phyloP scores from a whole-genome alignment of 1,284 basidiomycete species.

The Moniliella sp. region DNA sequence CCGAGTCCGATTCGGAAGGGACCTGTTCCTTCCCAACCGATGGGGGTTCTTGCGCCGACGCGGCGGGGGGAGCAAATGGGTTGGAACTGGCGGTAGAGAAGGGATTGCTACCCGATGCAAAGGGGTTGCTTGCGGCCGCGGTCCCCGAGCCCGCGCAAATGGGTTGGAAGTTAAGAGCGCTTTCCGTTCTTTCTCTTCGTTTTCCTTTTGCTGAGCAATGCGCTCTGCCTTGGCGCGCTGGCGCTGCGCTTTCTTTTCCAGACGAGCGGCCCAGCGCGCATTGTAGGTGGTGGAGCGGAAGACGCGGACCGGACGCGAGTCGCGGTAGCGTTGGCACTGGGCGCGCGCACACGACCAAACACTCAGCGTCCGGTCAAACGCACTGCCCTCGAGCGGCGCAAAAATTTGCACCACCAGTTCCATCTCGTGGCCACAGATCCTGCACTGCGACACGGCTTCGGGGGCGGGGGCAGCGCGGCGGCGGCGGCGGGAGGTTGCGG shows the following conservation, averaged over 20 bases:
- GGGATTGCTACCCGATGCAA: no score
- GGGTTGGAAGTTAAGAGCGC: no score
- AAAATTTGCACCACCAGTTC: constrained; percentile 31
- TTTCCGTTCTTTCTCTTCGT: no score
- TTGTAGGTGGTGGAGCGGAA: constrained; percentile 26
- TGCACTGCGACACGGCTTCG: constrained; percentile 8
- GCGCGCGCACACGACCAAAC: constrained; percentile 28
- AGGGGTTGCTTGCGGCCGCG: no score
- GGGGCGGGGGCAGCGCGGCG: constrained; percentile 6
- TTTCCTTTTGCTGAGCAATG: no score
- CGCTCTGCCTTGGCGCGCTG: constrained; percentile 8
- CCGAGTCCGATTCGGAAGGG: no score
- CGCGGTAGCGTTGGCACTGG: constrained; percentile 17
- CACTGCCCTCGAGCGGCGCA: constrained; percentile 25
- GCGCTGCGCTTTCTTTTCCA: constrained; percentile 16
- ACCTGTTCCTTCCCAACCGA: no score
- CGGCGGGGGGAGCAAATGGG: no score
- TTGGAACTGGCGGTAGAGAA: no score
- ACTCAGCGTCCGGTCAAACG: constrained; percentile 23
- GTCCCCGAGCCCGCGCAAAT: no score
- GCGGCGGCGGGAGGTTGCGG: constrained; percentile 1
- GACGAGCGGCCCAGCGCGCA: constrained; percentile 27
- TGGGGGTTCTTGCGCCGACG: no score
- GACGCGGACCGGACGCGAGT: constrained; percentile 19
- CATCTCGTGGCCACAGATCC: constrained; percentile 21